Evolutionary conservation across 2,329 filamentous ascomycete genomes (phyloP), one percentile per base, ranked within the genome.

Genomic region (Emmonsiellopsis sp.): DNA sequence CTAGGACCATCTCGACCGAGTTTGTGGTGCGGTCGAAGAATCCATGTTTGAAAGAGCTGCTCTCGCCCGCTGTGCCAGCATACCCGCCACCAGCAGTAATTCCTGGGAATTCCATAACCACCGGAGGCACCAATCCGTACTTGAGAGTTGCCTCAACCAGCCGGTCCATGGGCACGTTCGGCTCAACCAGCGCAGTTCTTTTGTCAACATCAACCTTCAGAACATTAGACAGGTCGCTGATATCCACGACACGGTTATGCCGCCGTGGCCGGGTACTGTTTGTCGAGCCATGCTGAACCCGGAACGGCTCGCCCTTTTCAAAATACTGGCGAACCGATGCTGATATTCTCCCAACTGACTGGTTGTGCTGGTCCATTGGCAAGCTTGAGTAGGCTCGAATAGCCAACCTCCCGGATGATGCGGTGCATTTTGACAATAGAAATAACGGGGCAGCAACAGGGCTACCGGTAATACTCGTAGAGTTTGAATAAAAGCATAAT

Each of bases 211-310:
- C 78, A 46, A 91, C 71, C 7, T 73, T 68, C 8, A 91, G 71
- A 13, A 91, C 79, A 65, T 80, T 76, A 58, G 55, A 56, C n/a
- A 65, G 57, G 33, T 55, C 51, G 53, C 61, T 62, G 36, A 60
- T 61, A 50, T 63, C 59, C 21, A 63, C 54, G 32, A 58, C 51
- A 9, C 45, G 53, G 47, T 58, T 55, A 33, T 75, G 74, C 17
- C 73, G 69, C 6, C 76, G 75, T 31, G 77, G 77, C 6, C 87
- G 82, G 39, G 87, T 90, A 68, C 82, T 87, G 71, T 88, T 89
- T 31, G 86, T 89, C 0, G 84, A 83, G 56, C 87, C 87, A 69
- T 90, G 86, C 61, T 83, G 86, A 63, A 90, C 84, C n/a, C 85
- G 78, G 68, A 87, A 90, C 2, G 84, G 79, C 63, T 78, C 70